Conservation (phyloP, 202 grass and related monocot species). For the Saccharum hybrid region DNA sequence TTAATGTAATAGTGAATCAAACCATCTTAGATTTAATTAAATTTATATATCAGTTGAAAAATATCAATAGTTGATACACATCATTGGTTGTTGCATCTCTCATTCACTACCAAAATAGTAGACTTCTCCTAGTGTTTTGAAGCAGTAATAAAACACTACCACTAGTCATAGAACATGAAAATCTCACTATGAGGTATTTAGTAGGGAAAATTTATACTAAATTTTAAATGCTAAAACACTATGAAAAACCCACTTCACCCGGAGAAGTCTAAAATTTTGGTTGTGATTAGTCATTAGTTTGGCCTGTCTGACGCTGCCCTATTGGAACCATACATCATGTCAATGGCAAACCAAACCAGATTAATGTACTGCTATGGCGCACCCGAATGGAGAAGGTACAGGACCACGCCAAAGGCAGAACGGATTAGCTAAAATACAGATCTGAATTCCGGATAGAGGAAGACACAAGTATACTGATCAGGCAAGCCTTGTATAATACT, state of each 20-base stretch:
- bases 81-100: slow-evolving; percentile 33
- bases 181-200: no score
- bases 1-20: not conserved
- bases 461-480: not conserved
- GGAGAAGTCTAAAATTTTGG: no score
- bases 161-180: no score
- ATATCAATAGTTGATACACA: not conserved
- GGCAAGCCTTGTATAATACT: not conserved
- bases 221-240: no score
- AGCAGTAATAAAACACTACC: no score
- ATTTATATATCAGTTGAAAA: not conserved
- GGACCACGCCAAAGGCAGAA: not conserved
- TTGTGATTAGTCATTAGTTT: not conserved
- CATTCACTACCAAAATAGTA: not conserved
- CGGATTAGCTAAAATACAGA: slow-evolving; percentile 9
- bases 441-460: not conserved
- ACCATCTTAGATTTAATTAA: not conserved
- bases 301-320: not conserved
- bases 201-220: no score
- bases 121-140: no score
- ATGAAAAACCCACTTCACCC: no score
- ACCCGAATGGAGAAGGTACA: not conserved
- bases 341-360: not conserved
- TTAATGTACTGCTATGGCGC: slow-evolving; percentile 4
- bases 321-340: not conserved